Conservation (phyloP, 768 basidiomycete genomes). For the Suillus brevipes region DNA sequence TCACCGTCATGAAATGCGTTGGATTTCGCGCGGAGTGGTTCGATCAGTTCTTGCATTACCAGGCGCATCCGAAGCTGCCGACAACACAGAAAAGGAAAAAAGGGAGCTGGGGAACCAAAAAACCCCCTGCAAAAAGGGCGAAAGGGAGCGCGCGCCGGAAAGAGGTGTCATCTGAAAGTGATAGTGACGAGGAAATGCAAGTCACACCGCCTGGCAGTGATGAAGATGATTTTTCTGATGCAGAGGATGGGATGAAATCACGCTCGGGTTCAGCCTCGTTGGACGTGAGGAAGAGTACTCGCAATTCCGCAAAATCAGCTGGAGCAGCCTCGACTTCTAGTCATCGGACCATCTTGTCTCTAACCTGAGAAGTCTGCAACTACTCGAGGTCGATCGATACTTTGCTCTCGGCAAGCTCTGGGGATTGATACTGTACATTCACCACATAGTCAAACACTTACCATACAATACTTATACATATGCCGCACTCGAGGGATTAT, state of each 20-base stretch:
- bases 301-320: not conserved
- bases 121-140: not conserved
- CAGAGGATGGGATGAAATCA: not conserved
- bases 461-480: not conserved
- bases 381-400: not conserved
- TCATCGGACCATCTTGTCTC: not conserved
- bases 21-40: conserved; percentile 22
- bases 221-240: conserved; percentile 15
- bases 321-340: not conserved
- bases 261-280: not conserved
- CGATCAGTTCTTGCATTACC: conserved; percentile 15
- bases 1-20: conserved; percentile 22
- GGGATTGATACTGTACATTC: not conserved
- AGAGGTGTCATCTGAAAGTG: conserved; percentile 3
- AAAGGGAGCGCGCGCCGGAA: not conserved
- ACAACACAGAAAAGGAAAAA: not conserved
- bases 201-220: not conserved
- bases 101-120: not conserved
- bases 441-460: not conserved
- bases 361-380: not conserved
- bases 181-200: not conserved
- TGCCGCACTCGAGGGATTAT: not conserved
- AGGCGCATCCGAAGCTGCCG: conserved; percentile 16
- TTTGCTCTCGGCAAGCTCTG: not conserved
- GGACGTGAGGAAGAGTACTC: not conserved